These are phyloP conservation scores for Eustoma russellianum DNA, from an alignment of 257 asterid species.

Conservation along the genomic window DNA sequence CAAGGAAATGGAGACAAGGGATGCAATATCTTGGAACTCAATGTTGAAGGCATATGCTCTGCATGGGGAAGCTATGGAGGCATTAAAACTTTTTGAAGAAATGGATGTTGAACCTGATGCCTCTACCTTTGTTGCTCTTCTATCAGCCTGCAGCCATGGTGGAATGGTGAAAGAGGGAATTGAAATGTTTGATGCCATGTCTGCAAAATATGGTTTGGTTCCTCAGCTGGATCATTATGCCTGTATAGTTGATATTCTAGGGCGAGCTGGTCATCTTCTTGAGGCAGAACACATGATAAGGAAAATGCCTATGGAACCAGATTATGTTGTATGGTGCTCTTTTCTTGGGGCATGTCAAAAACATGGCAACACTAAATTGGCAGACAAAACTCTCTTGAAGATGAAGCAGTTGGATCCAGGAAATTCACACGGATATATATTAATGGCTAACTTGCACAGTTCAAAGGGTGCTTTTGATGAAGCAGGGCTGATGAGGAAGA, in stretches of 20 bases:
- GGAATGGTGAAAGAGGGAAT: constrained; percentile 76
- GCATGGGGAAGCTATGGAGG: constrained; percentile 59
- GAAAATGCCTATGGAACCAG: constrained; percentile 63
- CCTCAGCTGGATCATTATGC: constrained; percentile 89
- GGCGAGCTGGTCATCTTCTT: constrained; percentile 56
- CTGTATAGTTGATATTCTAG: constrained; percentile 63
- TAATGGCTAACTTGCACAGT: constrained; percentile 54
- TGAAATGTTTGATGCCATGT: constrained; percentile 43
- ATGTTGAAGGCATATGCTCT: constrained; percentile 74
- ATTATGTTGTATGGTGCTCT: constrained; percentile 80
- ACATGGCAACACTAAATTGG: constrained; percentile 52
- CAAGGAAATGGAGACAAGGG: constrained; percentile 40
- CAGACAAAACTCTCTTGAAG: constrained; percentile 46
- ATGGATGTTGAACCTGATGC: constrained; percentile 59
- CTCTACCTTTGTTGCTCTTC: constrained; percentile 64
- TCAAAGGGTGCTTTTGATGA: constrained; percentile 33
- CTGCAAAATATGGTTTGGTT: constrained; percentile 37
- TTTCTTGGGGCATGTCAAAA: constrained; percentile 80
- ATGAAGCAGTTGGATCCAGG: constrained; percentile 58
- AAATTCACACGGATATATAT: constrained; percentile 63
- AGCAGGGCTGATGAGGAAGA: constrained; percentile 41
- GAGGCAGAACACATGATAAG: constrained; percentile 48
- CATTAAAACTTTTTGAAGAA: constrained; percentile 34
- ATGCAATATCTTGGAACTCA: constrained; percentile 69
- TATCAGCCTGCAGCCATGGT: constrained; percentile 74